Conservation (phyloP, 495 filamentous ascomycete genomes). For the Neurospora tetraspora region DNA sequence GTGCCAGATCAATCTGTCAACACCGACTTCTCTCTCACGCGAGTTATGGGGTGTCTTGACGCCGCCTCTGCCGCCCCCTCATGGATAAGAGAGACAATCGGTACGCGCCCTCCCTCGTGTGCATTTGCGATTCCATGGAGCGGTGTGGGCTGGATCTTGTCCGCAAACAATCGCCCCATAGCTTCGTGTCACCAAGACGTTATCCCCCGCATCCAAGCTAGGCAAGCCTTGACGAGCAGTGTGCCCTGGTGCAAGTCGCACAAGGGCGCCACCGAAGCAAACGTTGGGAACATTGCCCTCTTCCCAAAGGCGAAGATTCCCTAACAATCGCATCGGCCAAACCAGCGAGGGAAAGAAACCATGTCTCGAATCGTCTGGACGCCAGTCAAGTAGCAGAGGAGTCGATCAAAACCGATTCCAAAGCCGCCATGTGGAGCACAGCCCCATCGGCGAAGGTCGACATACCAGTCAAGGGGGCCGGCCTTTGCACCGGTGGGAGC, state of each 20-base stretch:
- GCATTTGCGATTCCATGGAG: neutral
- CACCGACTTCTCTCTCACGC: neutral
- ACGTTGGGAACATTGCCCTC: neutral
- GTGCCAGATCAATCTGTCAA: neutral
- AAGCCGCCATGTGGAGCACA: slow-evolving; percentile 95
- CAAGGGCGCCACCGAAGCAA: slow-evolving; percentile 9
- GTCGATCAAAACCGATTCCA: slow-evolving; percentile 85
- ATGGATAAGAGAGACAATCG: neutral
- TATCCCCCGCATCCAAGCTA: slow-evolving; percentile 21
- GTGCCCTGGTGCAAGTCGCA: slow-evolving; percentile 9
- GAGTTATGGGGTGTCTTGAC: neutral
- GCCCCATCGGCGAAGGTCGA: slow-evolving; percentile 89
- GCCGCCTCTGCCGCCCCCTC: neutral
- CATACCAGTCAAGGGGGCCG: slow-evolving; percentile 68
- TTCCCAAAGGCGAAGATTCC: neutral
- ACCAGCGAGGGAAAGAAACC: slow-evolving; percentile 82
- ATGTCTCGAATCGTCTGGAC: slow-evolving; percentile 78
- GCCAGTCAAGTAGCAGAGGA: slow-evolving; percentile 77
- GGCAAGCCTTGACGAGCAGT: slow-evolving; percentile 33
- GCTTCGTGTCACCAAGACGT: neutral
- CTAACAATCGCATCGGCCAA: slow-evolving; percentile 86
- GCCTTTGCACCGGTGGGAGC: neutral
- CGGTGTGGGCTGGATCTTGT: neutral
- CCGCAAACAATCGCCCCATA: neutral
- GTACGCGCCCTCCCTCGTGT: neutral